phyloP scores from a whole-genome alignment of 169 alveolate species.

The Plasmodium knowlesi region DNA sequence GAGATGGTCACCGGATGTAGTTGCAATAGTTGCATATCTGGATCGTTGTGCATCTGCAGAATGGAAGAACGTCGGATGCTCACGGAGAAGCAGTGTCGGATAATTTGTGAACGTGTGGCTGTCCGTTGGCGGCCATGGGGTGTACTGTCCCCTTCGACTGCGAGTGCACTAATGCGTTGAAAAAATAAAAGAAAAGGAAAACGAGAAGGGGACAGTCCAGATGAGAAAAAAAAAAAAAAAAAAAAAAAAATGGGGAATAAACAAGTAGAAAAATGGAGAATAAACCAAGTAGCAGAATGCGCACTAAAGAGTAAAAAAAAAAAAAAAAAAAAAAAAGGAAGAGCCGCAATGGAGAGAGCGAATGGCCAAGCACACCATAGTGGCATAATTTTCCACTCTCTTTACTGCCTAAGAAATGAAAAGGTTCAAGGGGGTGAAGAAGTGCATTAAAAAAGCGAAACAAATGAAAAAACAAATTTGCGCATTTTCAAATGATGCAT shows the following conservation, averaged over 20 bases:
- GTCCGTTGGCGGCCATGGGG: neutral
- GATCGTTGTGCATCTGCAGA: neutral
- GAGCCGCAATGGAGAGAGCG: neutral
- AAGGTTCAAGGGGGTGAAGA: slow-evolving; percentile 16
- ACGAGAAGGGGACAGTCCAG: neutral
- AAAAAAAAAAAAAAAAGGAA: no score
- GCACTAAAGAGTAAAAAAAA: neutral
- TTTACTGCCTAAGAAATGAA: neutral
- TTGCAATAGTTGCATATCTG: neutral
- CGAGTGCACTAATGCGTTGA: neutral
- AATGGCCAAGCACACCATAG: neutral
- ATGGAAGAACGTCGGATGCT: neutral
- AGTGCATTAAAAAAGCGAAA: slow-evolving; percentile 19
- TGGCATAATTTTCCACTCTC: neutral
- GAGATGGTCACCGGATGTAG: neutral
- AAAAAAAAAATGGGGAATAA: no score
- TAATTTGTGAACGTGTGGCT: neutral
- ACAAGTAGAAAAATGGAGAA: no score
- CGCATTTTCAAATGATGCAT: slow-evolving; percentile 12
- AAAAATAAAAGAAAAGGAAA: neutral
- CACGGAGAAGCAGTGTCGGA: neutral
- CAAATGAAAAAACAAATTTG: neutral
- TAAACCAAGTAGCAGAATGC: no score
- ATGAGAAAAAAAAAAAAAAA: no score
- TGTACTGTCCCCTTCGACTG: neutral